Evolutionary conservation across 495 filamentous ascomycete genomes (phyloP), one percentile per base, ranked within the genome.

Genomic region (Talaromyces proteolyticus): DNA sequence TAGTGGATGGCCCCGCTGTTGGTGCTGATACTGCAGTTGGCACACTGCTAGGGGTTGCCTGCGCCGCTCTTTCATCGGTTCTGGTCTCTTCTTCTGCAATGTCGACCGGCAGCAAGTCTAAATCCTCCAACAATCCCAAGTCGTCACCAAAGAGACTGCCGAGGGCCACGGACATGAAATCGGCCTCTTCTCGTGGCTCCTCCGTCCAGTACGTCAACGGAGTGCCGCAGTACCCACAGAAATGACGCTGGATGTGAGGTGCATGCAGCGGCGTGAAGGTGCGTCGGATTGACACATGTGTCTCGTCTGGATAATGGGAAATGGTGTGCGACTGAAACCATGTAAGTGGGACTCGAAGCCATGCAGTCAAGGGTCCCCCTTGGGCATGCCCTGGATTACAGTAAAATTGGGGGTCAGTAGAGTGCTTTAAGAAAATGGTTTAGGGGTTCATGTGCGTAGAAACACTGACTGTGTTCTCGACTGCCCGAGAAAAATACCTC

Each of bases 201-300:
- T 94, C 89, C 44, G 80, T 82, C 90, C 90, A 95, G 53, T 83
- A 86, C 0, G 80, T 82, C 38, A 96, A 69, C 4, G 83, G 84
- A 2, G 88, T 92, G 17, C 91, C 91, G 61, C 91, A 95, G 69
- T 87, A 91, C 0, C 91, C 91, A 65, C 91, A 96, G 66, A 96
- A 96, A 47, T 87, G 80, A 42, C 88, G 84, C 61, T 81, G 79
- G 0, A 79, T 66, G 53, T 78, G 66, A 16, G 75, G 74, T 14
- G 81, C 78, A 61, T 77, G 61, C 23, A 68, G 74, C 4, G 84
- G 77, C 3, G 79, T 80, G 68, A 88, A 93, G 23, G 73, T 75
- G 18, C 86, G 79, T 29, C 82, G 85, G 64, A 96, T 95, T 42
- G 70, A 76, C 18, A 64, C 51, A 54, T 80, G 84, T 8, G 85